Conservation (phyloP, 2,329 filamentous ascomycete genomes). For the Penicillium hordei region DNA sequence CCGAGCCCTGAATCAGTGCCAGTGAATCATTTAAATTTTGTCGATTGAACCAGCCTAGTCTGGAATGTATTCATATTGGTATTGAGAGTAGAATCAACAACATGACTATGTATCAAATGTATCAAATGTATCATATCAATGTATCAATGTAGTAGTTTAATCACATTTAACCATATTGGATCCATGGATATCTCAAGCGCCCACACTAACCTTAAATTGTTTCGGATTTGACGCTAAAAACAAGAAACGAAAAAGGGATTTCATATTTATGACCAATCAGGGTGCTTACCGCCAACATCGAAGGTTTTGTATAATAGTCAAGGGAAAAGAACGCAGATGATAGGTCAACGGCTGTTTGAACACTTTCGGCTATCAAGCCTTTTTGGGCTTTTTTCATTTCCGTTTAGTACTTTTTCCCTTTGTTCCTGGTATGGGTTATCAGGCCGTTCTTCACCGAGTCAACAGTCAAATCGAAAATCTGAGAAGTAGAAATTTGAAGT, state of each 20-base stretch:
- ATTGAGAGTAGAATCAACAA: not conserved
- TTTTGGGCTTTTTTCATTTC: not conserved
- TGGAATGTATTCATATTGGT: not conserved
- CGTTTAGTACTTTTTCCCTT: not conserved
- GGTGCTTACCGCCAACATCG: not conserved
- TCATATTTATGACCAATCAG: slow-evolving; percentile 5
- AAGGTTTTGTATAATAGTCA: slow-evolving; percentile 11
- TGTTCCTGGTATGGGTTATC: not conserved
- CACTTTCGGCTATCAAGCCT: not conserved
- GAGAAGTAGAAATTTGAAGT: not conserved
- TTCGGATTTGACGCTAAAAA: slow-evolving; percentile 16
- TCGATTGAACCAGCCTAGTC: not conserved
- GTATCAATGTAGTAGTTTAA: not conserved
- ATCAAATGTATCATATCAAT: not conserved
- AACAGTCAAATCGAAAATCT: not conserved
- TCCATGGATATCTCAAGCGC: slow-evolving; percentile 3
- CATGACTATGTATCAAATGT: not conserved
- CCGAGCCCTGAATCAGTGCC: not conserved
- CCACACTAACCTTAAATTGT: slow-evolving; percentile 5
- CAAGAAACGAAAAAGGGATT: not conserved
- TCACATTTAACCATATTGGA: not conserved
- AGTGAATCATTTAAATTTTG: slow-evolving; percentile 1
- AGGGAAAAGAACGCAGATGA: not conserved
- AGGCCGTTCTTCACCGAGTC: not conserved
- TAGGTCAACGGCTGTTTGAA: not conserved